Percentiles rank a stretch among this genome's conserved stretches.
phyloP scores from a whole-genome alignment of 2,329 filamentous ascomycete species.

The Gaeumannomyces sp. region DNA sequence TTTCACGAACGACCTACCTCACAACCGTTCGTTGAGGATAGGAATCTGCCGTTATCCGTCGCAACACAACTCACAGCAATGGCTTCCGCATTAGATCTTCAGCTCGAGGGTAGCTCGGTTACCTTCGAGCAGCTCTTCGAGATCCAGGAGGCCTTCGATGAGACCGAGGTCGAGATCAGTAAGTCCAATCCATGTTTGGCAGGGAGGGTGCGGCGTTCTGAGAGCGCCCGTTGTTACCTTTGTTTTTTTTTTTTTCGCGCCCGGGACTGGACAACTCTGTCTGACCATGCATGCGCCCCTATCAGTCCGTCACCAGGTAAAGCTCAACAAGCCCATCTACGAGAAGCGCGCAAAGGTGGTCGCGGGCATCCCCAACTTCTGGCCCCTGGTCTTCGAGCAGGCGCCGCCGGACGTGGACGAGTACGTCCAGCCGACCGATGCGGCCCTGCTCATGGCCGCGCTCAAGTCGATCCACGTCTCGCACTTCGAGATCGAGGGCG shows the following conservation, averaged over 20 bases:
- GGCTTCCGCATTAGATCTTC: background rate
- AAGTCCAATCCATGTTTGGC: conserved; percentile 33
- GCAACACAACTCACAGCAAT: background rate
- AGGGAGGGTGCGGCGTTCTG: background rate
- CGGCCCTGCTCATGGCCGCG: conserved; percentile 60
- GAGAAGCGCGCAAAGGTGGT: conserved; percentile 67
- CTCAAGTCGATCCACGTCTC: conserved; percentile 66
- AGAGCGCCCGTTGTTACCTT: background rate
- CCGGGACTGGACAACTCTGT: background rate
- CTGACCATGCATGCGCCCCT: background rate
- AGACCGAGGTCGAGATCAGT: conserved; percentile 79
- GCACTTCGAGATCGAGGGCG: conserved; percentile 69
- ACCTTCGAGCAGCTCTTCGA: conserved; percentile 72
- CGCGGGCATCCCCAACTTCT: conserved; percentile 77
- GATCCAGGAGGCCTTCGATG: conserved; percentile 78
- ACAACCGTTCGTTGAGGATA: background rate
- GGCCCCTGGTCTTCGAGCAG: conserved; percentile 88
- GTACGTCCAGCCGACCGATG: conserved; percentile 78
- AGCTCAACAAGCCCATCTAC: conserved; percentile 65
- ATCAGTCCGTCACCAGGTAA: conserved; percentile 46
- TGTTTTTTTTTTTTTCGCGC: background rate
- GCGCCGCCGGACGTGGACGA: conserved; percentile 80
- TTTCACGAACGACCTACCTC: background rate
- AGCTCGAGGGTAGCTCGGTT: conserved; percentile 29
- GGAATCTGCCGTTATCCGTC: background rate